Evolutionary conservation across 2,329 filamentous ascomycete genomes (phyloP).

Genomic region (Cladosporium sp.): DNA sequence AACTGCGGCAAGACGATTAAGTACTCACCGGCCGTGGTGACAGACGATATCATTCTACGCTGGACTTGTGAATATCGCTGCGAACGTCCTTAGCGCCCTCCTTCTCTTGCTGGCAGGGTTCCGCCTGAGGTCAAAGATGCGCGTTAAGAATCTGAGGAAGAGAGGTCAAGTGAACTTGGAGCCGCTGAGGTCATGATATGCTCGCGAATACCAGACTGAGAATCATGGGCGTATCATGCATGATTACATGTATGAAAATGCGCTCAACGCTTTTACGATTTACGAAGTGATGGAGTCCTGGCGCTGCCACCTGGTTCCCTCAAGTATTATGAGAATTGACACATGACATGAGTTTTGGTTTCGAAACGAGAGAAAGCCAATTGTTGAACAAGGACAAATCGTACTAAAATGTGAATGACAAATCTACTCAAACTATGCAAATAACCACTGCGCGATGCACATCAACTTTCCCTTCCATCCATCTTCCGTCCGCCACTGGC

Average conservation of each 20-base stretch:
- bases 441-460: constrained; percentile 5
- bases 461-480: neutral
- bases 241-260: too few species aligned
- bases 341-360: too few species aligned
- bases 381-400: too few species aligned
- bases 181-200: neutral
- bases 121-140: constrained; percentile 31
- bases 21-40: neutral
- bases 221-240: too few species aligned
- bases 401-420: too few species aligned
- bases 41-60: constrained; percentile 34
- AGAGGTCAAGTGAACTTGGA: neutral
- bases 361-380: too few species aligned
- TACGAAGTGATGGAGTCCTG: too few species aligned
- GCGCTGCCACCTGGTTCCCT: too few species aligned
- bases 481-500: constrained; percentile 1
- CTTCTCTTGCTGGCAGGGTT: constrained; percentile 29
- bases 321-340: too few species aligned
- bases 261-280: too few species aligned
- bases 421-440: neutral
- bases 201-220: too few species aligned
- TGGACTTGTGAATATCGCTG: constrained; percentile 32
- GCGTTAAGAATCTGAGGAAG: constrained; percentile 14
- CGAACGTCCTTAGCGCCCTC: constrained; percentile 28
- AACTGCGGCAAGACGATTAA: neutral